A percentile compares a stretch with the other conserved stretches of the same genome.
Conservation (phyloP, 78 protist species). For the Dictyostelium firmibasis region DNA sequence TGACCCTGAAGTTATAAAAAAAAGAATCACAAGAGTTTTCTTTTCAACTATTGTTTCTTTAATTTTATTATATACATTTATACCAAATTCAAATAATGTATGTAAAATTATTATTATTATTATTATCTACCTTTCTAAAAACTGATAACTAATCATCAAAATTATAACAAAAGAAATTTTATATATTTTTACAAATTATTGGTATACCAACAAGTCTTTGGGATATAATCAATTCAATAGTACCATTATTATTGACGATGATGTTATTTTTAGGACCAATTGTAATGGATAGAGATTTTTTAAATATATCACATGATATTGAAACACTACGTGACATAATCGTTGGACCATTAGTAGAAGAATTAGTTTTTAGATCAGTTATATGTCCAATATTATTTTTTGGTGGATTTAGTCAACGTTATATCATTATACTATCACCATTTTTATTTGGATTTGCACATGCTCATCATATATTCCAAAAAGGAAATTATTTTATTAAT, state of each 20-base stretch:
- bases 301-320: not conserved
- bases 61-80: conserved; percentile 7
- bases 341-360: conserved; percentile 69
- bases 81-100: conserved; percentile 45
- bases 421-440: conserved; percentile 63
- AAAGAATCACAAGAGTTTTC: conserved; percentile 8
- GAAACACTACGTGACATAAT: conserved; percentile 22
- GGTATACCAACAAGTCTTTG: conserved; percentile 1
- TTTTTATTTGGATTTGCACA: conserved; percentile 67
- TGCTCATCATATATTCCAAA: conserved; percentile 23
- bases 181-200: conserved; percentile 24
- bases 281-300: not conserved
- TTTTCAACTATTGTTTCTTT: conserved; percentile 6
- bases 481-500: not conserved
- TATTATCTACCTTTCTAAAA: too few relatives aligned
- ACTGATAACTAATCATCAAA: too few relatives aligned
- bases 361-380: conserved; percentile 40
- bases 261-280: conserved; percentile 68
- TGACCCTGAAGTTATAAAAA: conserved; percentile 41
- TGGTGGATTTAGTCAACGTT: conserved; percentile 33
- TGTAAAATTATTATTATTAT: not conserved
- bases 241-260: conserved; percentile 24
- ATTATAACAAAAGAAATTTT: conserved; percentile 7
- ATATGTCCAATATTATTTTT: conserved; percentile 65
- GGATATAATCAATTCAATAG: not conserved